Evolutionary conservation across 75 land plant species (phyloP).

Genomic region (Pinus tabuliformis): DNA sequence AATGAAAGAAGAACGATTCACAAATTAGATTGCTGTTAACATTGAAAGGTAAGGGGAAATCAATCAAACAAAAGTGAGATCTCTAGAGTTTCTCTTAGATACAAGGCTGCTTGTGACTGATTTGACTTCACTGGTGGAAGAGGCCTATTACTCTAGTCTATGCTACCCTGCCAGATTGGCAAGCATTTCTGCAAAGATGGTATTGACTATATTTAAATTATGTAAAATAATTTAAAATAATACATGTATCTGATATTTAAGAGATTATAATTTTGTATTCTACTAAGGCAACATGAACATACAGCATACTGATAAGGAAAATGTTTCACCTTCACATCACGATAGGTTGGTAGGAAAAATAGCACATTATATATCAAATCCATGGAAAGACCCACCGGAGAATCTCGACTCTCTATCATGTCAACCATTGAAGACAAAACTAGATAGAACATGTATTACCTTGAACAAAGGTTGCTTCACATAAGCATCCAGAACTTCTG

Average conservation of each 20-base stretch:
- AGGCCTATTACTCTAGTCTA: not conserved
- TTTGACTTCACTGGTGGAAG: not conserved
- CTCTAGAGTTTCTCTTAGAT: not conserved
- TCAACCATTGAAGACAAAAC: not conserved
- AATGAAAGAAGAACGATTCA: no score
- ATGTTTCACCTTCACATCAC: not conserved
- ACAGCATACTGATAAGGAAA: not conserved
- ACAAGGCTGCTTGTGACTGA: not conserved
- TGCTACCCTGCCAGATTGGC: not conserved
- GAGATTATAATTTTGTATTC: not conserved
- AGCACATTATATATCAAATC: not conserved
- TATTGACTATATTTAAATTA: not conserved
- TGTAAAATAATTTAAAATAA: not conserved
- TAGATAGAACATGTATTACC: constrained; percentile 29
- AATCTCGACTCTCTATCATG: not conserved
- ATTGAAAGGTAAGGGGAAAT: no score
- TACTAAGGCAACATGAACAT: not conserved
- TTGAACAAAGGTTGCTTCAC: constrained; percentile 75
- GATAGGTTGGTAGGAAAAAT: not conserved
- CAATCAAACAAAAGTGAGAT: no score
- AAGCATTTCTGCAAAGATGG: not conserved
- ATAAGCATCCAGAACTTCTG: constrained; percentile 84
- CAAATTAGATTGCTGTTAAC: no score
- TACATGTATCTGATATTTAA: not conserved
- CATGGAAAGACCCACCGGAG: not conserved